A percentile compares a stretch with the other conserved stretches of the same genome.
phyloP scores from a whole-genome alignment of 2,329 filamentous ascomycete species.

The Alternaria infectoria region DNA sequence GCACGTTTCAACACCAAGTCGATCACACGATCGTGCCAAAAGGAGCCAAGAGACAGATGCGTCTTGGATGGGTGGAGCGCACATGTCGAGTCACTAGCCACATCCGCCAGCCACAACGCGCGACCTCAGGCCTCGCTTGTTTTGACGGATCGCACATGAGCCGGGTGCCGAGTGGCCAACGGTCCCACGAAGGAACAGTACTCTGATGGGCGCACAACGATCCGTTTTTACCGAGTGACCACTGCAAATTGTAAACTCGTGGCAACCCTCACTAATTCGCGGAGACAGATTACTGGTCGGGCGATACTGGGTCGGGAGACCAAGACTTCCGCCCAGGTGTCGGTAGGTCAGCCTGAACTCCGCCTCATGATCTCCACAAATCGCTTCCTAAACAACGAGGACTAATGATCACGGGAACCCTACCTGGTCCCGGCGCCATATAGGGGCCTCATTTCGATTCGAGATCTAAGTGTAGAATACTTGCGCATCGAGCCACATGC shows the following conservation, averaged over 20 bases:
- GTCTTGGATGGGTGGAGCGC: background rate
- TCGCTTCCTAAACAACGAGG: conserved; percentile 1
- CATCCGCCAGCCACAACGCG: background rate
- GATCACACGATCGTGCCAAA: background rate
- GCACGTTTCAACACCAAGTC: background rate
- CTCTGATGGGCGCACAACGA: background rate
- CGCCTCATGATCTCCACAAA: conserved; percentile 18
- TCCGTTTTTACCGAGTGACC: background rate
- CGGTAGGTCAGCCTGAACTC: conserved; percentile 10
- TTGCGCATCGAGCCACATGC: background rate
- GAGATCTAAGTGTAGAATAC: background rate
- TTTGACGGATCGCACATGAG: background rate
- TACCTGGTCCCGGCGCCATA: background rate
- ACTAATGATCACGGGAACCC: conserved; percentile 5
- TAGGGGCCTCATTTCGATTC: background rate
- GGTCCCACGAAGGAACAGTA: background rate
- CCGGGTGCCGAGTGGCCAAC: conserved; percentile 1
- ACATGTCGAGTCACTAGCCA: background rate
- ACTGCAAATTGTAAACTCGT: background rate
- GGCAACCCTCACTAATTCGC: conserved; percentile 1
- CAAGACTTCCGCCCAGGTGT: conserved; percentile 1
- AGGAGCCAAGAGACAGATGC: conserved; percentile 1
- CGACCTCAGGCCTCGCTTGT: background rate
- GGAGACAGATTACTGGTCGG: conserved; percentile 5
- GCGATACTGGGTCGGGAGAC: conserved; percentile 3